Evolutionary conservation across 2,329 filamentous ascomycete species (phyloP).

Genomic region (Fusarium torulosum): DNA sequence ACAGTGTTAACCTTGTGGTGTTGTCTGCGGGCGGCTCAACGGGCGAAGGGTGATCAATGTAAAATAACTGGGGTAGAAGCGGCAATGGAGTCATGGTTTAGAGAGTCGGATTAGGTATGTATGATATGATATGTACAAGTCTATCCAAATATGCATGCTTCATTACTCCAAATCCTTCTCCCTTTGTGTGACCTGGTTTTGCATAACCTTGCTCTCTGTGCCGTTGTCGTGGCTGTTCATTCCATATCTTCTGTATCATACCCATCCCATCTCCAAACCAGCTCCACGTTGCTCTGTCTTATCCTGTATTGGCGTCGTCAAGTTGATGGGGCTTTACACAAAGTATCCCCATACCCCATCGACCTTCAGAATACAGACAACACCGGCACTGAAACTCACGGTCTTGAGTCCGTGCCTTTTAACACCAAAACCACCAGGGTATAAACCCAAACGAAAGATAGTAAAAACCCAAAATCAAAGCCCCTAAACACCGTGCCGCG

Average conservation of each 20-base stretch:
- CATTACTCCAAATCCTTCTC: constrained; percentile 11
- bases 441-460: constrained; percentile 24
- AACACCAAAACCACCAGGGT: constrained; percentile 28
- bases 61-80: neutral
- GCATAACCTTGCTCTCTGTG: constrained; percentile 9
- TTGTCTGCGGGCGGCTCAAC: constrained; percentile 28
- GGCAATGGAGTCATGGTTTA: constrained; percentile 8
- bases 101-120: constrained; percentile 34
- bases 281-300: constrained; percentile 19
- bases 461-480: constrained; percentile 7
- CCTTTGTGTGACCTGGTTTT: constrained; percentile 7
- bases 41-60: constrained; percentile 8
- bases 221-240: constrained; percentile 3
- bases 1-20: constrained; percentile 9
- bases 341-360: constrained; percentile 20
- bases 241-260: constrained; percentile 19
- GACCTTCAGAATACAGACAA: constrained; percentile 27
- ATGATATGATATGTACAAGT: constrained; percentile 28
- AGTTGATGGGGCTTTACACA: constrained; percentile 12
- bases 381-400: constrained; percentile 16
- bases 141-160: constrained; percentile 36
- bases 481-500: constrained; percentile 42
- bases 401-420: constrained; percentile 14
- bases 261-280: constrained; percentile 7
- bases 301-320: constrained; percentile 17